phyloP scores from a whole-genome alignment of 768 basidiomycete genomes.

The Mycena polygramma region DNA sequence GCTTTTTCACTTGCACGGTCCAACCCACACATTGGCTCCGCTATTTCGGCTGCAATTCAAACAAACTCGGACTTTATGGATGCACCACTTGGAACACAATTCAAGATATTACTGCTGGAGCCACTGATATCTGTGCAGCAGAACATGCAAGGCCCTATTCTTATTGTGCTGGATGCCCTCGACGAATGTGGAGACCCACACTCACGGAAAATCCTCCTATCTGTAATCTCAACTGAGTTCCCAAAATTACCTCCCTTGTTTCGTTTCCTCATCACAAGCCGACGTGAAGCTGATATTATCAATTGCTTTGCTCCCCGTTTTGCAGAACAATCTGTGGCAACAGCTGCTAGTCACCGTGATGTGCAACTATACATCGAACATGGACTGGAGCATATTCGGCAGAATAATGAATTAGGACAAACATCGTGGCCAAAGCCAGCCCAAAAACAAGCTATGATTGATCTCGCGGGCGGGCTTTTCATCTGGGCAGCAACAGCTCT shows the following conservation, averaged over 20 bases:
- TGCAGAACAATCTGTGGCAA: background rate
- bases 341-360: slow-evolving; percentile 2
- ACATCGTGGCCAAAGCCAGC: slow-evolving; percentile 29
- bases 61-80: background rate
- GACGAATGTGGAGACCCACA: slow-evolving; percentile 39
- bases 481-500: slow-evolving; percentile 42
- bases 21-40: background rate
- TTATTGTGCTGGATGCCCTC: slow-evolving; percentile 43
- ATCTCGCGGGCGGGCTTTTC: slow-evolving; percentile 40
- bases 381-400: background rate
- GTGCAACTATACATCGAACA: slow-evolving; percentile 24
- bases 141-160: slow-evolving; percentile 17
- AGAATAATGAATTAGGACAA: background rate
- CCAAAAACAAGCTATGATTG: slow-evolving; percentile 11
- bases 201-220: slow-evolving; percentile 31
- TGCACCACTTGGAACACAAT: slow-evolving; percentile 10
- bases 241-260: slow-evolving; percentile 30
- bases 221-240: slow-evolving; percentile 27
- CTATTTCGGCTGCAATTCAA: background rate
- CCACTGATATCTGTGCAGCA: slow-evolving; percentile 7
- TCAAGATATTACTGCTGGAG: background rate
- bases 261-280: slow-evolving; percentile 40
- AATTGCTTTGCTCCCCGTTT: slow-evolving; percentile 4
- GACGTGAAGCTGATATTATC: slow-evolving; percentile 36
- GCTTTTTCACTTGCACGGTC: slow-evolving; percentile 19